Conservation (phyloP, 129 eudicot species). For the Saussurea involucrata region DNA sequence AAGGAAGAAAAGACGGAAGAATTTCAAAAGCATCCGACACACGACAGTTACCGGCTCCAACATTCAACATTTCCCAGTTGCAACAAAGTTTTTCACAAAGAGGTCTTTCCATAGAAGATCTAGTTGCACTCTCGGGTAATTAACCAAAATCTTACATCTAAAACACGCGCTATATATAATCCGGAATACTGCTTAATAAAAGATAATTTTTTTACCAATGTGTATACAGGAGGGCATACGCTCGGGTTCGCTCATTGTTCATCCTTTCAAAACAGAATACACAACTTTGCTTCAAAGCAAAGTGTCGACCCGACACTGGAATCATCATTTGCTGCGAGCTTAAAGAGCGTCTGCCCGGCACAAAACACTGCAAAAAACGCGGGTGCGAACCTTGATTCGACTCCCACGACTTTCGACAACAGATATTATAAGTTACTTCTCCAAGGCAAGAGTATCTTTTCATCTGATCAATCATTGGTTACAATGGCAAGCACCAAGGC, state of each 20-base stretch:
- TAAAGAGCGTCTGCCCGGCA: conserved; percentile 24
- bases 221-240: conserved; percentile 66
- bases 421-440: conserved; percentile 42
- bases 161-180: no score
- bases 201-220: not conserved
- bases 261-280: conserved; percentile 70
- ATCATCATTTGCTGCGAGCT: conserved; percentile 29
- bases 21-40: conserved; percentile 57
- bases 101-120: conserved; percentile 73
- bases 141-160: not conserved
- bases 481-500: conserved; percentile 24
- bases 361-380: conserved; percentile 22
- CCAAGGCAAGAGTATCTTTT: conserved; percentile 44
- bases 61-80: conserved; percentile 67
- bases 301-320: conserved; percentile 36
- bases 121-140: conserved; percentile 86
- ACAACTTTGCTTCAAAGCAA: conserved; percentile 37
- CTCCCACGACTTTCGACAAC: conserved; percentile 39
- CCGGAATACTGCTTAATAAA: no score
- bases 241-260: conserved; percentile 79
- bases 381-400: conserved; percentile 40
- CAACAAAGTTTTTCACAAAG: conserved; percentile 74
- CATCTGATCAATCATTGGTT: conserved; percentile 46
- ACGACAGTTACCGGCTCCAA: conserved; percentile 60
- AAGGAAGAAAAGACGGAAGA: conserved; percentile 82